phyloP scores from a whole-genome alignment of 208 protist genomes.

The Leishmania lainsoni region DNA sequence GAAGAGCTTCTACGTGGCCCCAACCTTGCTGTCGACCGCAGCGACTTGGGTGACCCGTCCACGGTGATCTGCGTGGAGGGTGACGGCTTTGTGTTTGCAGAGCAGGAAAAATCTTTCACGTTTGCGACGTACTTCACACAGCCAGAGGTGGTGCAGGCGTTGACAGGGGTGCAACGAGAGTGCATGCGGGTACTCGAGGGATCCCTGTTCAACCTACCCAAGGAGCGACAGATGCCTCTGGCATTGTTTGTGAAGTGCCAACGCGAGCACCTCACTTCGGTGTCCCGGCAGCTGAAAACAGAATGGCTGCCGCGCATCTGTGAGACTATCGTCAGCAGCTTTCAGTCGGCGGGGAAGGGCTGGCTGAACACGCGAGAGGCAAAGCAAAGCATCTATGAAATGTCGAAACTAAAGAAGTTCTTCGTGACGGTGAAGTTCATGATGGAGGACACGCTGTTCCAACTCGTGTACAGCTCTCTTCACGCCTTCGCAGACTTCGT shows the following conservation, averaged over 20 bases:
- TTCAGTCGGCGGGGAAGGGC: slow-evolving; percentile 96
- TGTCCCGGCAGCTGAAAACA: slow-evolving; percentile 87
- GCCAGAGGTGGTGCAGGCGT: slow-evolving; percentile 89
- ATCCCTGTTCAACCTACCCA: slow-evolving; percentile 89
- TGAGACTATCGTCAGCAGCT: slow-evolving; percentile 81
- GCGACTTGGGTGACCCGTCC: slow-evolving; percentile 52
- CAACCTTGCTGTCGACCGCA: slow-evolving; percentile 76
- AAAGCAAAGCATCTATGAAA: slow-evolving; percentile 96
- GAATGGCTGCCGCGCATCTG: slow-evolving; percentile 92
- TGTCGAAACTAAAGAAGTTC: slow-evolving; percentile 98
- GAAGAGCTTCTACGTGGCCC: slow-evolving; percentile 81
- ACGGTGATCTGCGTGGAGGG: slow-evolving; percentile 68
- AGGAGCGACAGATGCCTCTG: slow-evolving; percentile 90
- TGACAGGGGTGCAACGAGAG: slow-evolving; percentile 88
- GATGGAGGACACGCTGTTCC: slow-evolving; percentile 96
- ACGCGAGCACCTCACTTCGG: slow-evolving; percentile 67
- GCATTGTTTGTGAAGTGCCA: slow-evolving; percentile 86
- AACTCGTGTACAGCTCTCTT: slow-evolving; percentile 91
- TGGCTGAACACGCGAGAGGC: slow-evolving; percentile 97
- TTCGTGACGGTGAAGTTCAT: slow-evolving; percentile 97
- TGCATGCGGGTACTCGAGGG: slow-evolving; percentile 91
- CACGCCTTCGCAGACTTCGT: slow-evolving; percentile 90
- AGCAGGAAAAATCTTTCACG: slow-evolving; percentile 82
- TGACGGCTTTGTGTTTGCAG: slow-evolving; percentile 72
- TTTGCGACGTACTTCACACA: slow-evolving; percentile 95